Evolutionary conservation across 2,329 filamentous ascomycete species (phyloP).

Genomic region (Diaporthe longicolla): DNA sequence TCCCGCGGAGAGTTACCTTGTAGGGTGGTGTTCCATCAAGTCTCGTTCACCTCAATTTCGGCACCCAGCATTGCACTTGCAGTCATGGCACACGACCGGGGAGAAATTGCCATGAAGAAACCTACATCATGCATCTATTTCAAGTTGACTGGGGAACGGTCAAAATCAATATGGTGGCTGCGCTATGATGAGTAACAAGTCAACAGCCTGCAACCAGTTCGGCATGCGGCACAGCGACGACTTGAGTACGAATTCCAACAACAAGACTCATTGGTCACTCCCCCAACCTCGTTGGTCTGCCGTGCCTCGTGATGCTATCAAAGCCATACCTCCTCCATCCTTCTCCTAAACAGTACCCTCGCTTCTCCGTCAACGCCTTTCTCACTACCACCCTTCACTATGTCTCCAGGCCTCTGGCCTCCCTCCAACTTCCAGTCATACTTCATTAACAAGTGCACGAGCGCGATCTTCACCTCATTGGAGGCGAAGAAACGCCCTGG

Average conservation of each 20-base stretch:
- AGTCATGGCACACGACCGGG: not conserved
- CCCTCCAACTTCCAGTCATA: constrained; percentile 41
- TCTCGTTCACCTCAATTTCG: not conserved
- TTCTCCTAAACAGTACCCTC: constrained; percentile 20
- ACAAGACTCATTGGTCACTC: not conserved
- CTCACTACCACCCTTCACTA: constrained; percentile 25
- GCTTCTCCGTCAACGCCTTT: constrained; percentile 24
- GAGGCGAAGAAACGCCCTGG: constrained; percentile 54
- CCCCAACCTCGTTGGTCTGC: not conserved
- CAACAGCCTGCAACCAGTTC: not conserved
- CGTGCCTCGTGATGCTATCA: not conserved
- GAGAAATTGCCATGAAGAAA: not conserved
- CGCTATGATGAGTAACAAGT: not conserved
- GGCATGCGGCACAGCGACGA: not conserved
- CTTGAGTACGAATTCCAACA: not conserved
- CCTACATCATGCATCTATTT: not conserved
- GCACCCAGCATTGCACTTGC: too few relatives aligned
- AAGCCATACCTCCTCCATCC: constrained; percentile 15
- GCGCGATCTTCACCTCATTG: constrained; percentile 51
- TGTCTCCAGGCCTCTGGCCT: constrained; percentile 29
- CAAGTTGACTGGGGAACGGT: not conserved
- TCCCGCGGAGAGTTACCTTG: not conserved
- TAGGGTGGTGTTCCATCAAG: too few relatives aligned
- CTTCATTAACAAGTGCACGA: constrained; percentile 38
- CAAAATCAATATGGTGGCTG: not conserved